Evolutionary conservation across 1,139 yeast genomes (phyloP), one percentile per base, ranked within the genome.

Genomic region (Yamadazyma friedrichii): DNA sequence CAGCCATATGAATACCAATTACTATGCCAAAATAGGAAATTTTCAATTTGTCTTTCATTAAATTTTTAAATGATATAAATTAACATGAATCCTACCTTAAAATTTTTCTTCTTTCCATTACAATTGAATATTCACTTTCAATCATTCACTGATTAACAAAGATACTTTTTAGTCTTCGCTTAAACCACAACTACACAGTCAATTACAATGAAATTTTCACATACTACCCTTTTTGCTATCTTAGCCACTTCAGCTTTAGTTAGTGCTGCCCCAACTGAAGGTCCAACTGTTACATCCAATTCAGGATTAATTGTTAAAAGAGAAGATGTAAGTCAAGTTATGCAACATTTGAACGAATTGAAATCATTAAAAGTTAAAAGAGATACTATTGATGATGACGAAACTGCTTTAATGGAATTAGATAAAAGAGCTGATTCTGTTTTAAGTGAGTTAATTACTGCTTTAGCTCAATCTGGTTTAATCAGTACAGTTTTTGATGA

Each of bases 181-280:
- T 17, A 13, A 25, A 22, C 8, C 24, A 20, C 8, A 20, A 20
- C 24, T 20, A 20, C 24, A 20, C n/a, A n/a, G n/a, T n/a, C n/a
- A n/a, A n/a, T n/a, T 30, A 31, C 45, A 55, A 72, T 72, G 78
- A 72, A 70, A 64, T 66, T 72, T 42, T 57, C 76, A 35, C 62
- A 68, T 46, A 56, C 77, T 42, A 61, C 77, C 41, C 58, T 67
- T 44, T 56, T 68, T 45, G 75, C 77, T 43, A 54, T 72, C 51
- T 62, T 70, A 50, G 74, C 73, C 40, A 48, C 76, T 36, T 48
- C 70, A 35, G 60, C 74, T 38, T 54, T 65, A 36, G 74, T 64
- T 38, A 55, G 61, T 41, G 74, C 76, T 44, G 74, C 74, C 35
- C 76, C 76, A 51, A 51, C 67, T 39, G 40, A 35, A 13, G 24